Percentiles rank a stretch among this genome's conserved stretches.
These are phyloP conservation scores for Castanea mollissima DNA, from an alignment of 306 rosid species.

Conservation along the genomic window DNA sequence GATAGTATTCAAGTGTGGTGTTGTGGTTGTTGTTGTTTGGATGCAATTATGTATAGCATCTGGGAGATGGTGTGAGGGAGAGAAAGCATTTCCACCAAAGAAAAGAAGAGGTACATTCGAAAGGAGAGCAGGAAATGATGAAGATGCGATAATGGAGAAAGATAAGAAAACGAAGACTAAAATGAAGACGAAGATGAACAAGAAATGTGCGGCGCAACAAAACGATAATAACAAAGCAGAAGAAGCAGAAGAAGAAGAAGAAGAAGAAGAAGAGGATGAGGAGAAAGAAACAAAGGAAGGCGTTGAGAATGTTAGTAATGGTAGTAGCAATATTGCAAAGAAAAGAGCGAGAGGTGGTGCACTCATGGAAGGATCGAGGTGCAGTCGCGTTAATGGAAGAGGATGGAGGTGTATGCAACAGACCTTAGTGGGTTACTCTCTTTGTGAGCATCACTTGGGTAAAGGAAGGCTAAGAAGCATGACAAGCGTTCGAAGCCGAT, in stretches of 20 bases:
- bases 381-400: slow-evolving; percentile 98
- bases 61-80: slow-evolving; percentile 67
- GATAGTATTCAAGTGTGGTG: neutral
- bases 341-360: slow-evolving; percentile 49
- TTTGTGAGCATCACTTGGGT: slow-evolving; percentile 96
- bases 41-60: neutral
- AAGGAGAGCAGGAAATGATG: neutral
- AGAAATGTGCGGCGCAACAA: slow-evolving; percentile 33
- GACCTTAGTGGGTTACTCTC: slow-evolving; percentile 94
- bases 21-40: slow-evolving; percentile 5
- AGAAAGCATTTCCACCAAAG: slow-evolving; percentile 70
- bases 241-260: slow-evolving; percentile 47
- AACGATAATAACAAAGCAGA: slow-evolving; percentile 33
- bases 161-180: slow-evolving; percentile 29
- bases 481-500: slow-evolving; percentile 68
- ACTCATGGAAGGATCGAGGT: slow-evolving; percentile 93
- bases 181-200: slow-evolving; percentile 56
- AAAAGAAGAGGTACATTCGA: slow-evolving; percentile 60
- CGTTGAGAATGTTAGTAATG: neutral
- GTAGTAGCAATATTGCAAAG: neutral
- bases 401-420: slow-evolving; percentile 97
- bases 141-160: slow-evolving; percentile 11
- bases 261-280: slow-evolving; percentile 1
- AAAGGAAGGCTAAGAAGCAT: slow-evolving; percentile 88
- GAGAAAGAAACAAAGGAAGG: slow-evolving; percentile 10